Evolutionary conservation across 345 rosid species (phyloP), one percentile per base, ranked within the genome.

Genomic region (Euphorbia peplus): DNA sequence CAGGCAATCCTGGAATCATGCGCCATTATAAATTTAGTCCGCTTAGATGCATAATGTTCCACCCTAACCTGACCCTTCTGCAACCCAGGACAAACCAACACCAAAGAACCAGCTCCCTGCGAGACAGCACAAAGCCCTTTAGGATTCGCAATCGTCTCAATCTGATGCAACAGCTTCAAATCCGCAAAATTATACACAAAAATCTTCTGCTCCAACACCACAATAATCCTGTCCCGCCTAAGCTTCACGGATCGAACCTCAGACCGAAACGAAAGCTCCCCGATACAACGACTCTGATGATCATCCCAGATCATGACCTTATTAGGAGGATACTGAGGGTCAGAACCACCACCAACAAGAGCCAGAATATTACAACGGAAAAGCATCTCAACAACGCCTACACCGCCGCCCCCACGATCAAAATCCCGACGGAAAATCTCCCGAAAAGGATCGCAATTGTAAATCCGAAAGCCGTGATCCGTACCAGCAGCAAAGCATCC

Each of bases 251-350:
- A 78, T 57, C 95, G 80, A 21, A 93, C 97, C 74, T 85, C 96
- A 1, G 98, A 89, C 77, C 98, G 80, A 64, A 93, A 93, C 3
- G 95, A 83, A 24, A 93, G 90, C 78, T 93, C 98, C 0, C 96
- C 96, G 37, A 89, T 86, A 75, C 95, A 91, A 19, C 93, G 83
- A 37, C 92, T 80, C 72, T 85, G 95, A 59, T 91, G 95, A 60
- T 93, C 97, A 57, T 93, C 98, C 98, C 98, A 93, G 58, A 93
- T 86, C 95, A 93, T 88, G 21, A 88, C 95, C 80, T 88, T 93
- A n/a, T 81, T 91, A 0, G 83, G 91, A 14, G 96, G 84, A 57
- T 86, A 95, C 56, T 88, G 87, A 16, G 99, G 97, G 62, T 84
- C 84, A n/a, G 90, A 76, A 16, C 98, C 99, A 6, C 98, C 97